A percentile compares a stretch with the other conserved stretches of the same genome.
phyloP scores from a whole-genome alignment of 306 rosid species.

The Neltuma alba region DNA sequence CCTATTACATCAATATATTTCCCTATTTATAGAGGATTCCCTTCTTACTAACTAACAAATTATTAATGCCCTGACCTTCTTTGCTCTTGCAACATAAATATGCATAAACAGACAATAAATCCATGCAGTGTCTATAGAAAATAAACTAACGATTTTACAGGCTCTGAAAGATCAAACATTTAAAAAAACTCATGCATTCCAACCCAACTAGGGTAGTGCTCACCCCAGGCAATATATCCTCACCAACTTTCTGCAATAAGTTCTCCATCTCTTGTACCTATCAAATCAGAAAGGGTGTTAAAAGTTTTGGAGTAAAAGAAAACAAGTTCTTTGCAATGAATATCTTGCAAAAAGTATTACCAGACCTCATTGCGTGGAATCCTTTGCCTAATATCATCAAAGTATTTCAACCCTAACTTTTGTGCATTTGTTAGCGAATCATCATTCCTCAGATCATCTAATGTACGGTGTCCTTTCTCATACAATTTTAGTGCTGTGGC shows the following conservation, averaged over 20 bases:
- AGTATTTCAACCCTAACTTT: constrained; percentile 85
- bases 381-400: constrained; percentile 81
- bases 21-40: neutral
- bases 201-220: constrained; percentile 34
- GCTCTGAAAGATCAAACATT: neutral
- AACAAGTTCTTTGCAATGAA: neutral
- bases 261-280: constrained; percentile 89
- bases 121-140: neutral
- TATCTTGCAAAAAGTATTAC: neutral
- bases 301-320: constrained; percentile 5
- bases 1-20: neutral
- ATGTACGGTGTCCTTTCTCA: constrained; percentile 82
- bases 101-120: neutral
- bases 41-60: neutral
- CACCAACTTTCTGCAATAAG: constrained; percentile 71
- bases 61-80: neutral
- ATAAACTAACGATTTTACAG: neutral
- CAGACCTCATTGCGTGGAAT: constrained; percentile 86
- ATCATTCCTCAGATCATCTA: constrained; percentile 76
- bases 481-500: constrained; percentile 87
- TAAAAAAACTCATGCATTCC: constrained; percentile 11
- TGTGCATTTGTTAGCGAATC: constrained; percentile 76
- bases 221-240: constrained; percentile 82
- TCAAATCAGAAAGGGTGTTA: constrained; percentile 32
- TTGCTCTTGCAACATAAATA: neutral